Evolutionary conservation across 371 early-diverging fungal species (phyloP).

Genomic region (Rhizomucor miehei): DNA sequence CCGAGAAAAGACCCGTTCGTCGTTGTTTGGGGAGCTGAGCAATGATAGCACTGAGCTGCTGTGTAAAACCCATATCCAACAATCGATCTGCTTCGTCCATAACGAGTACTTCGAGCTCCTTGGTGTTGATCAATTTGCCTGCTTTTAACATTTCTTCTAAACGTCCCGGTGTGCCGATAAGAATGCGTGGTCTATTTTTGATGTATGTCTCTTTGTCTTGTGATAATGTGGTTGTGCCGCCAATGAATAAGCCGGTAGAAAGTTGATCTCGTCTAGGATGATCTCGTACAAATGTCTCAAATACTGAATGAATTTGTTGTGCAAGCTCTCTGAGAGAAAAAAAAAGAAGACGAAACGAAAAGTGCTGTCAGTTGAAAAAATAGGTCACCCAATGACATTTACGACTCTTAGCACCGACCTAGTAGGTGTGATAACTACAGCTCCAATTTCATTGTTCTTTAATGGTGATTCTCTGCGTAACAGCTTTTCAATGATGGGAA

Average conservation of each 20-base stretch:
- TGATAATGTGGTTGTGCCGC: slow-evolving; percentile 63
- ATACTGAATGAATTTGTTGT: slow-evolving; percentile 84
- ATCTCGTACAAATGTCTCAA: slow-evolving; percentile 54
- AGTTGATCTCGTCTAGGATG: slow-evolving; percentile 43
- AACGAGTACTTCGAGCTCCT: slow-evolving; percentile 86
- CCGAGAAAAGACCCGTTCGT: slow-evolving; percentile 96
- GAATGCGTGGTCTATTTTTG: slow-evolving; percentile 69
- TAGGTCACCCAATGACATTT: background rate
- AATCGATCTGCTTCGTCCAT: slow-evolving; percentile 95
- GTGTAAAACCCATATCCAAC: slow-evolving; percentile 93
- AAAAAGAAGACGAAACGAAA: background rate
- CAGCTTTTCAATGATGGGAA: slow-evolving; percentile 94
- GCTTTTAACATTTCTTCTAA: slow-evolving; percentile 83
- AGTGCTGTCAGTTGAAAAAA: background rate
- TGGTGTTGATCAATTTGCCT: slow-evolving; percentile 59
- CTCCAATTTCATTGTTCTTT: slow-evolving; percentile 76
- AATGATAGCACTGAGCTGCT: slow-evolving; percentile 78
- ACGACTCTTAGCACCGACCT: slow-evolving; percentile 45
- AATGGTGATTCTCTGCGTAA: slow-evolving; percentile 57
- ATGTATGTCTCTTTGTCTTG: slow-evolving; percentile 63
- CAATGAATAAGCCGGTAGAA: slow-evolving; percentile 61
- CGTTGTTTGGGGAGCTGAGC: slow-evolving; percentile 87
- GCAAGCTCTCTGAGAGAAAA: slow-evolving; percentile 83
- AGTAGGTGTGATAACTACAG: slow-evolving; percentile 94
- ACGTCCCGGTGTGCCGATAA: slow-evolving; percentile 97